These are phyloP conservation scores for Aristolochia fimbriata DNA, from an alignment of 164 flowering plant genomes.

Conservation along the genomic window DNA sequence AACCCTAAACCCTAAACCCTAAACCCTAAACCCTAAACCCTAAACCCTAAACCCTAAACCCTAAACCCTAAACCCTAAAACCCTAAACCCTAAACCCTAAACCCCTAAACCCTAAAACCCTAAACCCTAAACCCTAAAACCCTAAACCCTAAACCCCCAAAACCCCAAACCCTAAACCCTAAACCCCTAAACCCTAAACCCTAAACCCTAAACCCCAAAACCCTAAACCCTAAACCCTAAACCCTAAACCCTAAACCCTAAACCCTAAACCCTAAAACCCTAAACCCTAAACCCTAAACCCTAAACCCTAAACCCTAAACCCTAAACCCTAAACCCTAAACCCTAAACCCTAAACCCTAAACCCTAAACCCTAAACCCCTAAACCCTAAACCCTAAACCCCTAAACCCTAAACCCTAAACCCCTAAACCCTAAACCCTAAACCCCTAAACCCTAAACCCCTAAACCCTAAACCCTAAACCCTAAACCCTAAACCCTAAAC, in stretches of 20 bases:
- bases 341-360: constrained; percentile 1
- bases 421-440: constrained; percentile 3
- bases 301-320: constrained; percentile 2
- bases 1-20: no score
- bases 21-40: no score
- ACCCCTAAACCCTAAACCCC: neutral
- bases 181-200: constrained; percentile 13
- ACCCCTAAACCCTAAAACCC: constrained; percentile 19
- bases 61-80: constrained; percentile 12
- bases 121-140: constrained; percentile 15
- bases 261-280: neutral
- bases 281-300: constrained; percentile 1
- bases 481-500: neutral
- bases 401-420: neutral
- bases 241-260: constrained; percentile 15
- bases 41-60: no score
- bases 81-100: constrained; percentile 17
- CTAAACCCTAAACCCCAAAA: constrained; percentile 20
- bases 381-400: neutral
- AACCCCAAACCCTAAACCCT: constrained; percentile 13
- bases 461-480: neutral
- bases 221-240: constrained; percentile 14
- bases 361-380: neutral
- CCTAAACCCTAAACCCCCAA: constrained; percentile 18
- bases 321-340: neutral